These are phyloP conservation scores for Pouteria glomerata DNA, from an alignment of 148 eudicot species.

Conservation along the genomic window DNA sequence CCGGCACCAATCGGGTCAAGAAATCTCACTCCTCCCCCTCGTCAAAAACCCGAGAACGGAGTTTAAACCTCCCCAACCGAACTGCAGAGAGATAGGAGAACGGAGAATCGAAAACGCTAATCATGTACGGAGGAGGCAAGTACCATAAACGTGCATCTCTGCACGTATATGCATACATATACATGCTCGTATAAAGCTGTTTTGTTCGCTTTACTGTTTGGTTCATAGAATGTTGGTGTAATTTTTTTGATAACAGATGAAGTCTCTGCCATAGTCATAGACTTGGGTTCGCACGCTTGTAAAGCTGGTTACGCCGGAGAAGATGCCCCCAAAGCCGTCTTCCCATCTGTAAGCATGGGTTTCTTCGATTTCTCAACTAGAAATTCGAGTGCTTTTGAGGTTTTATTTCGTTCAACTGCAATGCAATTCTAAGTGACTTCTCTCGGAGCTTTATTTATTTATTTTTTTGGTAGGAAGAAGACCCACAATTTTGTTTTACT, in stretches of 20 bases:
- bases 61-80: background rate
- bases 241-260: conserved; percentile 50
- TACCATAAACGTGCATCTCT: background rate
- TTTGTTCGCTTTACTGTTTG: background rate
- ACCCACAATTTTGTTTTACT: background rate
- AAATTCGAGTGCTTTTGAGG: background rate
- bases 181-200: background rate
- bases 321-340: conserved; percentile 98
- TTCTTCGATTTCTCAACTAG: background rate
- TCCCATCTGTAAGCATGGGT: conserved; percentile 61
- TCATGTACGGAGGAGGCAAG: conserved; percentile 36
- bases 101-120: background rate
- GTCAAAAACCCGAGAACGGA: background rate
- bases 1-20: background rate
- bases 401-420: background rate
- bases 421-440: background rate
- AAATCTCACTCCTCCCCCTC: background rate
- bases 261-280: conserved; percentile 89
- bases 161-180: background rate
- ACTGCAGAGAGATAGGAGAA: background rate
- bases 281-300: conserved; percentile 90
- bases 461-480: background rate
- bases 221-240: background rate
- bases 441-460: too few species aligned
- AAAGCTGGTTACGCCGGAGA: conserved; percentile 99